phyloP scores from a whole-genome alignment of 139 green algal species.

The Haematococcus lacustris region DNA sequence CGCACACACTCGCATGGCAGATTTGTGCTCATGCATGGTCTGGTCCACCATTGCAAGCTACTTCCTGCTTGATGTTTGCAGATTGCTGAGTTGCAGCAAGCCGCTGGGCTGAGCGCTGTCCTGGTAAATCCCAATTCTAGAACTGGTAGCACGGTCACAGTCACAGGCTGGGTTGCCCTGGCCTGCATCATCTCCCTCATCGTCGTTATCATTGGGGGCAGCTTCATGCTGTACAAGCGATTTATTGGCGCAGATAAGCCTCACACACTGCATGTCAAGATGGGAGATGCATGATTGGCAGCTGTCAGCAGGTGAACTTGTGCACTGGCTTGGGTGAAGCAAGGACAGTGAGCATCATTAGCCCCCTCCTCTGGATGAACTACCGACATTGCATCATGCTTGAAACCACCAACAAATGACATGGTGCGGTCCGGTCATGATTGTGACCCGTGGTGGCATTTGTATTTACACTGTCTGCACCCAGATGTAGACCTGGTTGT shows the following conservation, averaged over 20 bases:
- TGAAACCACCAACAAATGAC: no score
- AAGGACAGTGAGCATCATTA: no score
- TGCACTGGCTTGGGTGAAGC: no score
- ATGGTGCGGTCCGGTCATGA: no score
- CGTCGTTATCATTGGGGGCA: conserved; percentile 33
- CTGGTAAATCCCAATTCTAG: conserved; percentile 40
- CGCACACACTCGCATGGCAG: background rate
- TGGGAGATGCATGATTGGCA: conserved; percentile 42
- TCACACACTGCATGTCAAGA: conserved; percentile 52
- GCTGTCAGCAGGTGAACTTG: no score
- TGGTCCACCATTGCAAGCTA: background rate
- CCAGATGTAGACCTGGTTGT: no score
- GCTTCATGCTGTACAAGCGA: conserved; percentile 31
- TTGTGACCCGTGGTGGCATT: no score
- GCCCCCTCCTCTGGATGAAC: no score
- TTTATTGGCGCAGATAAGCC: conserved; percentile 34
- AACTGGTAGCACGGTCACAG: conserved; percentile 44
- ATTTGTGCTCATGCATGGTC: background rate
- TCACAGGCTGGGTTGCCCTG: conserved; percentile 65
- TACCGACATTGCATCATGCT: no score
- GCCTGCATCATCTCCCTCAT: conserved; percentile 46
- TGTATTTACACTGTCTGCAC: no score
- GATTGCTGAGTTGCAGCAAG: conserved; percentile 39
- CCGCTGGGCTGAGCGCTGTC: conserved; percentile 28
- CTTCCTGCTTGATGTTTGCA: background rate